Conservation (phyloP, 1,284 basidiomycete species). For the Athelia psychrophila region DNA sequence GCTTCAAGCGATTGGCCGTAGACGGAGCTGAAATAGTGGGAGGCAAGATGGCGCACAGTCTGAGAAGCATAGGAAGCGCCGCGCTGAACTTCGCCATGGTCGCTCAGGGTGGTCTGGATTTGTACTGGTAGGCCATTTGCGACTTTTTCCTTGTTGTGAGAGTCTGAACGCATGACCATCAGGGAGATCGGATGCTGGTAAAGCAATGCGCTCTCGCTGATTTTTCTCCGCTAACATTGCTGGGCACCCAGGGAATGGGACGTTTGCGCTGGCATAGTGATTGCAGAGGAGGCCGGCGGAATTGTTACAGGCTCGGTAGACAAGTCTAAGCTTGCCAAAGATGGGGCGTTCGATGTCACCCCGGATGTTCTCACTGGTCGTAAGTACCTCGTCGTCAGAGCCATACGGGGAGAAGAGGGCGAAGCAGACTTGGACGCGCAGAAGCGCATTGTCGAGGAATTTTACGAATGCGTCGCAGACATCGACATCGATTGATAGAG, state of each 20-base stretch:
- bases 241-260: conserved; percentile 72
- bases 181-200: conserved; percentile 89
- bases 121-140: conserved; percentile 65
- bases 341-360: conserved; percentile 48
- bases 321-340: conserved; percentile 17
- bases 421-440: conserved; percentile 76
- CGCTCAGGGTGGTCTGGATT: conserved; percentile 80
- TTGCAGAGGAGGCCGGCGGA: conserved; percentile 88
- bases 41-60: conserved; percentile 86
- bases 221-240: not conserved
- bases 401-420: conserved; percentile 44
- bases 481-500: conserved; percentile 40
- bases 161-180: conserved; percentile 1
- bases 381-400: conserved; percentile 83
- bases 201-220: conserved; percentile 27
- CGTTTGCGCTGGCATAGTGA: conserved; percentile 89
- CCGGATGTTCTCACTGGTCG: conserved; percentile 77
- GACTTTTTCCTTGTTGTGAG: not conserved
- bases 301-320: conserved; percentile 69
- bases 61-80: conserved; percentile 82
- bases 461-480: conserved; percentile 82
- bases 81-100: conserved; percentile 84
- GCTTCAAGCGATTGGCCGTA: conserved; percentile 75
- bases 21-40: conserved; percentile 55
- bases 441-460: conserved; percentile 78